Base-by-base conservation (phyloP, 2,329 filamentous ascomycete species). In the Calonectria crousiana region DNA sequence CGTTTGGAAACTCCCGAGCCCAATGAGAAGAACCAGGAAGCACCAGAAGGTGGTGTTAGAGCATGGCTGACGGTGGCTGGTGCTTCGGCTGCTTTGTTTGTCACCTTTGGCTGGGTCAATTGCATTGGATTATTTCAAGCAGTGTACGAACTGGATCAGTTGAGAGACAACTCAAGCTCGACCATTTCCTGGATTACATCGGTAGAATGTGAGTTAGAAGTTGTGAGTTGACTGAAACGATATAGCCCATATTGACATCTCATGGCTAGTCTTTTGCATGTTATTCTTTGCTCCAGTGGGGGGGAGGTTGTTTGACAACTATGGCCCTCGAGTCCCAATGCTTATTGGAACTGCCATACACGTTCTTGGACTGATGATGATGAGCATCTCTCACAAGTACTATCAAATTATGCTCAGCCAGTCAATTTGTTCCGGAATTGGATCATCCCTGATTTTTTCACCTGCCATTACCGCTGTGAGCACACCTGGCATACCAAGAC, bases 361-460 rank as follows among this genome's bases (percentile, higher is more conserved):
- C 76, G 86, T 92, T 28, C 88, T 92, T 53, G 87, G 89, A 10
- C 80, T 92, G 20, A 92, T 92, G 89, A 91, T 92, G 89, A 86
- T 89, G 1, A 88, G 85, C 51, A 81, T 92, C 49, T 81, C 79
- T 9, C 74, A 58, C 34, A 20, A 75, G 68, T 84, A 83, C 74
- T 83, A 82, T 72, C 82, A 83, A 73, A 76, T 84, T 47, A 60
- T 83, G 62, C 78, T 84, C 5, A 74, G 74, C 64, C 77, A 77
- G 53, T 75, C 74, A 5, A 68, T 78, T 47, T 74, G 75, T 56
- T 78, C 76, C 16, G 71, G 72, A 6, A 72, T 78, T 20, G 70
- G 76, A 16, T 74, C 76, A 23, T 77, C 70, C 11, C 34, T 76
- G n/a, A 67, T 77, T 26, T 77, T 77, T 47, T 74, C 73, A 2